Base-by-base conservation (phyloP, 192 early-diverging fungal genomes). In the Coemansia sp. region DNA sequence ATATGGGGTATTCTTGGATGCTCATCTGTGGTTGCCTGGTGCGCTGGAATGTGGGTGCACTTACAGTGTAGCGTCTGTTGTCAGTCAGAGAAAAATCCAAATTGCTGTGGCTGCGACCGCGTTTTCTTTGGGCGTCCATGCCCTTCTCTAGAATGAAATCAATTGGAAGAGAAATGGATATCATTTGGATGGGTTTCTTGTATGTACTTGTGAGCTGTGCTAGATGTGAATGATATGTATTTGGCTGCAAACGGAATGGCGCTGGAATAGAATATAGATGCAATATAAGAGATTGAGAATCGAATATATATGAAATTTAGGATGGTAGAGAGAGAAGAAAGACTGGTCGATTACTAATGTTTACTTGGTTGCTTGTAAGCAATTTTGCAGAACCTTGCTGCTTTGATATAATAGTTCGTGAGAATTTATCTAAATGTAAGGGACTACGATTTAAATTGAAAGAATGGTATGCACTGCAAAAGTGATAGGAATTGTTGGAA, bases 121-220 rank as follows among this genome's bases (percentile, higher is more conserved):
- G 71, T 16, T 48, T 77, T 13, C 68, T 63, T 61, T 73, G 80
- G 17, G 75, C 71, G 13, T 69, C 51, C 44, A 61, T 53, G 10
- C 80, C 80, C 37, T 73, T 71, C 13, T 58, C 41, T 57, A 82
- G 54, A 39, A 82, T 61, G 55, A 77, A 74, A 14, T 82, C 71
- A 17, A 68, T 62, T 25, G 73, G 71, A 38, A 66, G 44, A 0
- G 80, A 75, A 55, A 77, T 70, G 3, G 65, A 42, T 25, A 82
- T 74, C 51, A 60, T 48, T 40, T 68, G 54, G 8, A 48, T 48
- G 25, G 25, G 1, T 25, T 25, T 25, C 25, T 25, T 50, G 48
- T 16, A 16, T 17, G n/a, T 14, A 6, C 16, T 50, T 19, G 13
- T 17, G 25, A 25, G 25, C 14, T 53, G 5, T 54, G 51, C 22